Base-by-base conservation (phyloP, 768 basidiomycete species). In the Russula lepida region DNA sequence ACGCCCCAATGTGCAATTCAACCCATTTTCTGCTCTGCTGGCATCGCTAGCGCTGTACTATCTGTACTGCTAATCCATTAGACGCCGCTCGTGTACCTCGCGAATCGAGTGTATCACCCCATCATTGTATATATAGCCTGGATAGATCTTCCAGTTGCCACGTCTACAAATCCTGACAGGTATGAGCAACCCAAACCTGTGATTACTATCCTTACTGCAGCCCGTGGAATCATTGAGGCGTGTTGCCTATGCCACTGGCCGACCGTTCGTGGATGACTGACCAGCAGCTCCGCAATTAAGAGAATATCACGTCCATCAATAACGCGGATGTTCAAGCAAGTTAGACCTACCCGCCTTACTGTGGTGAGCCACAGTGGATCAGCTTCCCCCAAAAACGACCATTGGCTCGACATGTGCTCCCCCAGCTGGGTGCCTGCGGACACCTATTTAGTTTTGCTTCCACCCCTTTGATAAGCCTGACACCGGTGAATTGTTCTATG, bases 31-130 rank as follows among this genome's bases (percentile, higher is more conserved):
- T 33, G 43, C 21, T 21, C 43, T 44, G 11, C 43, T 43, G 49
- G 41, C n/a, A 17, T 23, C 12, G 37, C 61, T 56, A 19, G 23
- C 55, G 8, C 17, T 56, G 60, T 61, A 51, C 41, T n/a, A 44
- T 41, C 21, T 57, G 60, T 62, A 62, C 52, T 37, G 2, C 43
- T 46, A 57, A 57, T 17, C n/a, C 56, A 32, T 51, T 61, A 39
- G 60, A 52, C 17, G 27, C 46, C 27, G 32, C 6, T 47, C 12
- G 2, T 17, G 27, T 35, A 50, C 28, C 27, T 44, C 32, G 60
- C 19, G n/a, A 28, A 23, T 25, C 23, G 27, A 28, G 33, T 48
- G 28, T 28, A 19, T 44, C 54, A 5, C n/a, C 23, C 6, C 11
- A 44, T 33, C 19, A 39, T 57, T 25, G 27, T 49, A 32, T 43